A percentile compares a stretch with the other conserved stretches of the same genome.
Conservation (phyloP, 2,329 filamentous ascomycete species). For the Pseudocercospora fijiensis region DNA sequence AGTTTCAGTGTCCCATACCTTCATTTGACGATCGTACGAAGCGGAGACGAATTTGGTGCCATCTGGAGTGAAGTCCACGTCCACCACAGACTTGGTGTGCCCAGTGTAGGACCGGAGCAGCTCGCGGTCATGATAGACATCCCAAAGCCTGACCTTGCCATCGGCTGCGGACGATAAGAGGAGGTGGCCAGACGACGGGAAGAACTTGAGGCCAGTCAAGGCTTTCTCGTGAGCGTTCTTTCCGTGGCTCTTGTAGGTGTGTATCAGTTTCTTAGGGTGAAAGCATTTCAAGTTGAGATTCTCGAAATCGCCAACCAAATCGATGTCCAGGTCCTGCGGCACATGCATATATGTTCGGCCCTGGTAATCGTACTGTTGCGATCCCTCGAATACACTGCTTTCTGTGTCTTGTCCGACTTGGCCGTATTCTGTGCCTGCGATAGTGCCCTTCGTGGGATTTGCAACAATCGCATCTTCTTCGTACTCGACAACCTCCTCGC, state of each 20-base stretch:
- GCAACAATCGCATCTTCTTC: conserved; percentile 70
- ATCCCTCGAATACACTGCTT: conserved; percentile 83
- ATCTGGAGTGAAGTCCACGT: conserved; percentile 79
- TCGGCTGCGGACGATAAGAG: conserved; percentile 88
- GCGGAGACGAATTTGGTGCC: conserved; percentile 86
- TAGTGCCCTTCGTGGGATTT: conserved; percentile 49
- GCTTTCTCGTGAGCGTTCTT: conserved; percentile 62
- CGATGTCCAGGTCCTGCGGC: conserved; percentile 83
- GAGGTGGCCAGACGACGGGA: conserved; percentile 83
- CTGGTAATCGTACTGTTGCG: conserved; percentile 83
- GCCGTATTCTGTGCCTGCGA: conserved; percentile 55
- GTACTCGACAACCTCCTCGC: conserved; percentile 74
- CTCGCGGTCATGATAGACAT: conserved; percentile 86
- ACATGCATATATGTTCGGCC: conserved; percentile 97
- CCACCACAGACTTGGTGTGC: conserved; percentile 85
- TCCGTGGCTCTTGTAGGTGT: conserved; percentile 75
- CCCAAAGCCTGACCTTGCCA: conserved; percentile 88
- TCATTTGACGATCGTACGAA: conserved; percentile 93
- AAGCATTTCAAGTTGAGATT: conserved; percentile 60
- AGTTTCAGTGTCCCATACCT: conserved; percentile 96
- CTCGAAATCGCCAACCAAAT: conserved; percentile 73
- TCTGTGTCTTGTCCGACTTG: conserved; percentile 57
- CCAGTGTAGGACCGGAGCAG: conserved; percentile 88
- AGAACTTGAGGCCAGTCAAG: conserved; percentile 85
- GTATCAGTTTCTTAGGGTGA: conserved; percentile 89